A percentile compares a stretch with the other conserved stretches of the same genome.
These are phyloP conservation scores for Tirmania nivea DNA, from an alignment of 495 filamentous ascomycete species.

Conservation along the genomic window DNA sequence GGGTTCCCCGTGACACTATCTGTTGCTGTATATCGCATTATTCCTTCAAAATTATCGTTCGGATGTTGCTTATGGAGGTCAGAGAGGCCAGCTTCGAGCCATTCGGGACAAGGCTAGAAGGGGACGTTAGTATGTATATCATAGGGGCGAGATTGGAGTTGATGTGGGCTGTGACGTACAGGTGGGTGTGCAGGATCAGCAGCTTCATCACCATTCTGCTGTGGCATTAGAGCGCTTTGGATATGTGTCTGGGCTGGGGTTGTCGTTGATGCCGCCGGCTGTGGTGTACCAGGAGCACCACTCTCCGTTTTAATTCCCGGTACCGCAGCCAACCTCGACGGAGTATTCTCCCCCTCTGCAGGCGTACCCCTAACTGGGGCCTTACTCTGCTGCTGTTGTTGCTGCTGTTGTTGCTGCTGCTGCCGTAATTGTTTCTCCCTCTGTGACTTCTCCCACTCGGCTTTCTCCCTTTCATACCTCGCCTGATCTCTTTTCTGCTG, in stretches of 20 bases:
- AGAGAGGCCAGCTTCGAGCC: slow-evolving; percentile 48
- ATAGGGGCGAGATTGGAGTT: slow-evolving; percentile 1
- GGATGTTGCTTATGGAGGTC: slow-evolving; percentile 43
- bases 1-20: slow-evolving; percentile 36
- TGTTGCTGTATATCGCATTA: slow-evolving; percentile 68
- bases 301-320: too few species aligned
- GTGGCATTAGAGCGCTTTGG: slow-evolving; percentile 1
- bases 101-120: slow-evolving; percentile 51
- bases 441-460: slow-evolving; percentile 1
- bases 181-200: too few species aligned
- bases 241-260: slow-evolving; percentile 2
- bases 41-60: slow-evolving; percentile 58
- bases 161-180: too few species aligned
- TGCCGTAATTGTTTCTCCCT: not conserved
- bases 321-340: too few species aligned
- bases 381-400: not conserved
- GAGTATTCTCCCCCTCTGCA: too few species aligned
- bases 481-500: slow-evolving; percentile 20
- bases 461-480: slow-evolving; percentile 21
- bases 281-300: too few species aligned
- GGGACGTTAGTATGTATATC: slow-evolving; percentile 18
- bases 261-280: not conserved
- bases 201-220: not conserved
- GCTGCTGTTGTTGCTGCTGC: slow-evolving; percentile 11
- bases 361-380: too few species aligned